Percentiles rank a stretch among this genome's conserved stretches.
phyloP scores from a whole-genome alignment of 192 early-diverging fungal genomes.

The Paraglomus brasilianum region DNA sequence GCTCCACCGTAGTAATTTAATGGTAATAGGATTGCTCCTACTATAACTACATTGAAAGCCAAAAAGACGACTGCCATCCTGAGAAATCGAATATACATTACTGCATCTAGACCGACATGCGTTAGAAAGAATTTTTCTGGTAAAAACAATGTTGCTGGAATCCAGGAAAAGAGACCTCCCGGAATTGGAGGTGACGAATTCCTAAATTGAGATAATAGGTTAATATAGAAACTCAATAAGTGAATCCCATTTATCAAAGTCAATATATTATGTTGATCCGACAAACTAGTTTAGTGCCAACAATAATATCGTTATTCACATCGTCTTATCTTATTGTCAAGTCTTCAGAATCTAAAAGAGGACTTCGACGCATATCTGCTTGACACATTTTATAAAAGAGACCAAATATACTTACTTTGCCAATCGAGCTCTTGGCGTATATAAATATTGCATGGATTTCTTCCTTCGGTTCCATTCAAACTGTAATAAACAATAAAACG shows the following conservation, averaged over 20 bases:
- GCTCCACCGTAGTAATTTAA: conserved; percentile 45
- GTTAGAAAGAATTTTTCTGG: conserved; percentile 53
- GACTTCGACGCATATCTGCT: neutral
- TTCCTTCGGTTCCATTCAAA: conserved; percentile 52
- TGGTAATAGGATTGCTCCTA: conserved; percentile 49
- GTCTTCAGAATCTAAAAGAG: neutral
- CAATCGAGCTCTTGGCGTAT: conserved; percentile 46
- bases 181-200: conserved; percentile 52
- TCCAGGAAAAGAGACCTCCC: conserved; percentile 49
- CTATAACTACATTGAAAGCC: conserved; percentile 40
- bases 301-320: neutral
- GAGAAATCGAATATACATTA: conserved; percentile 63
- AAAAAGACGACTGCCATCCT: conserved; percentile 57
- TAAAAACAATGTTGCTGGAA: conserved; percentile 42
- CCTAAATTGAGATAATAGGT: conserved; percentile 32
- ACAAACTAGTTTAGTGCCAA: neutral
- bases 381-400: neutral
- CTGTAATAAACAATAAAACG: conserved; percentile 42
- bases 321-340: neutral
- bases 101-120: conserved; percentile 59
- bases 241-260: neutral
- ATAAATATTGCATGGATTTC: conserved; percentile 52
- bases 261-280: neutral
- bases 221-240: neutral
- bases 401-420: conserved; percentile 35